Conservation (phyloP, 108 stramenopile species). For the Aurantiochytrium sp. region DNA sequence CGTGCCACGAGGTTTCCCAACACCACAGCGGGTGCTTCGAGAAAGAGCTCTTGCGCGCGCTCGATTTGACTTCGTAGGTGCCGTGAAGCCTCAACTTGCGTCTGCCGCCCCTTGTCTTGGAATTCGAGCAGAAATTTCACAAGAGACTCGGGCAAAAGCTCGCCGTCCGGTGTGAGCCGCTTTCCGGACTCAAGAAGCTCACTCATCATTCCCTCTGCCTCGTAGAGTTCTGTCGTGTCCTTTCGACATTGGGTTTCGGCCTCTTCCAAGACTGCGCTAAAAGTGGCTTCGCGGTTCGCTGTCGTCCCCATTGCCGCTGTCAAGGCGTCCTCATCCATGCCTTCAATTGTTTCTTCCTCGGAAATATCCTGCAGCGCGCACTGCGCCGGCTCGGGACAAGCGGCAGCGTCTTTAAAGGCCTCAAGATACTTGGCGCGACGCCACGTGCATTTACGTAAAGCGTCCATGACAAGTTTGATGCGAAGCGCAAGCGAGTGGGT, state of each 20-base stretch:
- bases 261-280: background rate
- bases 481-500: background rate
- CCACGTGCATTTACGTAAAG: constrained; percentile 23
- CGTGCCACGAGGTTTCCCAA: background rate
- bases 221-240: constrained; percentile 45
- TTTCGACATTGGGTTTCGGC: constrained; percentile 22
- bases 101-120: background rate
- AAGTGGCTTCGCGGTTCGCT: background rate
- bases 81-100: background rate
- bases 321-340: background rate
- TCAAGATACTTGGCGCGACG: constrained; percentile 36
- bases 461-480: background rate
- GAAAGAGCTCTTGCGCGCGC: background rate
- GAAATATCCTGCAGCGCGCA: background rate
- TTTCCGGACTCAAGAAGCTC: constrained; percentile 35
- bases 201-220: constrained; percentile 37
- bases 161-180: background rate
- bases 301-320: background rate
- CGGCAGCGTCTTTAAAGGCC: constrained; percentile 19
- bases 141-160: background rate
- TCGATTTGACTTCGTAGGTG: background rate
- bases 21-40: background rate
- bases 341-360: background rate
- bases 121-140: background rate
- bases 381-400: background rate